Conservation (phyloP, 1,284 basidiomycete species). For the Cryptococcus jaspeensis region DNA sequence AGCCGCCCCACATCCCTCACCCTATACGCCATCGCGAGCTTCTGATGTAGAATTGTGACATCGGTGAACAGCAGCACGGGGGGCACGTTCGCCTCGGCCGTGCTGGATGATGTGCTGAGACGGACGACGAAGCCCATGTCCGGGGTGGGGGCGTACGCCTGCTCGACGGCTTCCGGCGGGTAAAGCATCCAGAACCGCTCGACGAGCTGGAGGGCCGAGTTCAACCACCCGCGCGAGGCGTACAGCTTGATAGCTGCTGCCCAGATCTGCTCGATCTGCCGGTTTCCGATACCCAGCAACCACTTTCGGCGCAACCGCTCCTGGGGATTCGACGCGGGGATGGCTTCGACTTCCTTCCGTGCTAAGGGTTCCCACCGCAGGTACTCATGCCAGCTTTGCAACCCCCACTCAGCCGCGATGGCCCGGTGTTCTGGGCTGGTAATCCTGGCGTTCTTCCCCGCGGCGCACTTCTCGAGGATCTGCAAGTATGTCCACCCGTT, state of each 20-base stretch:
- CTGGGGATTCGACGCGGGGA: neutral
- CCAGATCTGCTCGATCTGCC: conserved; percentile 46
- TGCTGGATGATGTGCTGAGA: conserved; percentile 28
- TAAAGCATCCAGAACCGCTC: conserved; percentile 35
- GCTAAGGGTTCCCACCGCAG: neutral
- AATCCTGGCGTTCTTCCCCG: conserved; percentile 37
- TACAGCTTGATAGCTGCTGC: conserved; percentile 35
- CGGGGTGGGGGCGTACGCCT: conserved; percentile 26
- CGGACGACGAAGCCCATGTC: conserved; percentile 30
- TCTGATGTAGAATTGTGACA: conserved; percentile 43
- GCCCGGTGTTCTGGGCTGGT: conserved; percentile 18
- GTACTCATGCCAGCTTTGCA: conserved; percentile 39
- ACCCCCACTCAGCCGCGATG: conserved; percentile 25
- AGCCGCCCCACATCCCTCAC: conserved; percentile 29
- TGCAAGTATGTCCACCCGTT: conserved; percentile 64
- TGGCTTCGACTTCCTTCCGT: neutral
- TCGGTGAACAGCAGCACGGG: conserved; percentile 49
- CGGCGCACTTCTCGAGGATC: conserved; percentile 66
- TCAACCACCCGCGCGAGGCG: conserved; percentile 24
- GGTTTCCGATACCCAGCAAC: conserved; percentile 36
- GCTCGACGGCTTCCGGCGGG: conserved; percentile 34
- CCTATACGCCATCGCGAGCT: conserved; percentile 36
- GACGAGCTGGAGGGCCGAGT: conserved; percentile 25
- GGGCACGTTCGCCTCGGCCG: conserved; percentile 45
- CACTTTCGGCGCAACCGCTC: conserved; percentile 10